Evolutionary conservation across 768 basidiomycete species (phyloP).

Genomic region (Boletus huronensis): DNA sequence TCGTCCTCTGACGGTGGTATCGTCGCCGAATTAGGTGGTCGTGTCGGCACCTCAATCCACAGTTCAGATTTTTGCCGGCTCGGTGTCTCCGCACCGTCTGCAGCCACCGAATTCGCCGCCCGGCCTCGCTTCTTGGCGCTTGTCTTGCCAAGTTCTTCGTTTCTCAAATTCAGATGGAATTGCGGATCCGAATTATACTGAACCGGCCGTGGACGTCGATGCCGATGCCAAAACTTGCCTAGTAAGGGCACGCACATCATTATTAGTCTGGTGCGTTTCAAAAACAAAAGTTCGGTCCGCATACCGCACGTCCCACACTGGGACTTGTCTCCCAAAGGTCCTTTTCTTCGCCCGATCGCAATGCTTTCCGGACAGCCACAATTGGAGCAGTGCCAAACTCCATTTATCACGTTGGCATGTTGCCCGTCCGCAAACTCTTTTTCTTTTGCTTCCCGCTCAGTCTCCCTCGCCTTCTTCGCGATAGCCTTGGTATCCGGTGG

Average conservation of each 20-base stretch:
- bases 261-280: slow-evolving; percentile 4
- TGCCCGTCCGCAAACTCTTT: slow-evolving; percentile 80
- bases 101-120: slow-evolving; percentile 20
- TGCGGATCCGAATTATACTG: slow-evolving; percentile 76
- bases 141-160: slow-evolving; percentile 56
- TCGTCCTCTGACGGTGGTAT: slow-evolving; percentile 42
- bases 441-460: slow-evolving; percentile 80
- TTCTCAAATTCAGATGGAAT: slow-evolving; percentile 56
- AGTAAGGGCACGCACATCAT: not conserved
- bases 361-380: slow-evolving; percentile 89
- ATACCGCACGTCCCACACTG: slow-evolving; percentile 92
- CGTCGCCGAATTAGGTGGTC: slow-evolving; percentile 30
- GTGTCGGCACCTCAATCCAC: slow-evolving; percentile 34
- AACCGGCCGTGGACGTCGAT: slow-evolving; percentile 75
- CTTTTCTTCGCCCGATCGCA: slow-evolving; percentile 82
- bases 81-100: slow-evolving; percentile 54
- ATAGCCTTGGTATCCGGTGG: slow-evolving; percentile 47
- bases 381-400: slow-evolving; percentile 93
- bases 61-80: slow-evolving; percentile 37
- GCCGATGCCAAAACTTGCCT: slow-evolving; percentile 92
- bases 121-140: slow-evolving; percentile 49
- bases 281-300: slow-evolving; percentile 27
- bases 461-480: slow-evolving; percentile 66
- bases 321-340: slow-evolving; percentile 84
- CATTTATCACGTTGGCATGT: slow-evolving; percentile 77